These are phyloP conservation scores for Xenoacremonium recifei DNA, from an alignment of 2,329 filamentous ascomycete genomes.

Conservation along the genomic window DNA sequence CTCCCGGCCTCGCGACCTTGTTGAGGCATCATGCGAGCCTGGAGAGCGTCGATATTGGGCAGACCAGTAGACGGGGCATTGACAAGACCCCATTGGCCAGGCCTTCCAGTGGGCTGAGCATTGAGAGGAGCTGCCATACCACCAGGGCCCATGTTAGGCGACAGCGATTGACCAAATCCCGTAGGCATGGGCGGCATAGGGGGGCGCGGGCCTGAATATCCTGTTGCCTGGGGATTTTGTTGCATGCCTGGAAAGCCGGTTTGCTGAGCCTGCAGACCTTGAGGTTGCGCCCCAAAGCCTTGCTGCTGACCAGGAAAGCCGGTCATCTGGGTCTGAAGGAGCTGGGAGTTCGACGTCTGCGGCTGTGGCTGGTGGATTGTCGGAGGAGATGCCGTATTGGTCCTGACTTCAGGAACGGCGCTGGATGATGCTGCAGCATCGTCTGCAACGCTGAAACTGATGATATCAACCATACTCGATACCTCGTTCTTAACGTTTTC, in stretches of 20 bases:
- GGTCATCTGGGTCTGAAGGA: constrained; percentile 66
- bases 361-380: constrained; percentile 69
- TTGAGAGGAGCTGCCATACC: constrained; percentile 72
- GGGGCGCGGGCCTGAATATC: constrained; percentile 81
- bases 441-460: constrained; percentile 88
- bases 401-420: constrained; percentile 64
- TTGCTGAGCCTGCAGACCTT: constrained; percentile 63
- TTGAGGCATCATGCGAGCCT: constrained; percentile 96
- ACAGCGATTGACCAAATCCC: constrained; percentile 54
- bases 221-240: constrained; percentile 69
- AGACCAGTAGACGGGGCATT: constrained; percentile 87
- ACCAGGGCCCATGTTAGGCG: constrained; percentile 50
- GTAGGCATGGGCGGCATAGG: constrained; percentile 80
- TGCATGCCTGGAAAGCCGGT: constrained; percentile 68
- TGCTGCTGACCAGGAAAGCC: constrained; percentile 61
- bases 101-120: constrained; percentile 88
- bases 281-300: constrained; percentile 56
- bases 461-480: constrained; percentile 99
- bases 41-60: constrained; percentile 89
- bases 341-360: constrained; percentile 68
- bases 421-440: constrained; percentile 49
- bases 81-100: constrained; percentile 97
- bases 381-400: constrained; percentile 48
- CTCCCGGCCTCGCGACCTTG: constrained; percentile 79
- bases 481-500: constrained; percentile 94